Base-by-base conservation (phyloP, 352 stramenopile species). In the Pythium insidiosum region DNA sequence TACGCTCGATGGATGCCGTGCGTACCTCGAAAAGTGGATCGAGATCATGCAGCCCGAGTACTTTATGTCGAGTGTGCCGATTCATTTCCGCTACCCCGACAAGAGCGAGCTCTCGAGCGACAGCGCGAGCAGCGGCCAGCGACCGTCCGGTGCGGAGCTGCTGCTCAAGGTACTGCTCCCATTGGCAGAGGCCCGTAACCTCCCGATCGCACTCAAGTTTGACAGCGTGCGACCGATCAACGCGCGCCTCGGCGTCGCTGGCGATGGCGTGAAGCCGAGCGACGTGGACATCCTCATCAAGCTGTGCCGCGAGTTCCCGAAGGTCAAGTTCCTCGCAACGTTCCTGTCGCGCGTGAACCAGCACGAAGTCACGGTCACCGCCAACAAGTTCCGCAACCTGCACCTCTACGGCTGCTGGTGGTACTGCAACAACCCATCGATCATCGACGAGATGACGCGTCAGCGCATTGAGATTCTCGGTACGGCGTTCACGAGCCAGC, bases 351-450 rank as follows among this genome's bases (percentile, higher is more conserved):
- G 79, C 30, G 78, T 91, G 43, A 97, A 97, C 64, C 88, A 98
- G 66, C 93, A 98, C 63, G 85, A 97, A 64, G 86, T 94, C 34
- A 91, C 74, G 46, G 89, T 98, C 34, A 68, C 96, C 20, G 89
- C 87, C 45, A 91, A 88, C 58, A 98, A 97, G 68, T 97, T 97
- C 61, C 62, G 68, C 22, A 97, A 97, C 59, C 50, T 97, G 37
- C 89, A 97, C 50, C 50, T 98, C 22, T 98, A 97, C 64, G 92
- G 92, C 25, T 96, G 84, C 66, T 95, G 82, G 82, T 96, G 89
- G 88, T 97, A 96, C 71, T 97, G 86, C 66, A 97, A 98, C 71
- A 97, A 97, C 61, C 90, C 90, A 23, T 95, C 77, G 34, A 96
- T 98, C 39, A 96, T 97, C 37, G 53, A 84, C 30, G 71, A 87